Evolutionary conservation across 257 asterid genomes (phyloP).

Genomic region (Przewalskia tangutica): DNA sequence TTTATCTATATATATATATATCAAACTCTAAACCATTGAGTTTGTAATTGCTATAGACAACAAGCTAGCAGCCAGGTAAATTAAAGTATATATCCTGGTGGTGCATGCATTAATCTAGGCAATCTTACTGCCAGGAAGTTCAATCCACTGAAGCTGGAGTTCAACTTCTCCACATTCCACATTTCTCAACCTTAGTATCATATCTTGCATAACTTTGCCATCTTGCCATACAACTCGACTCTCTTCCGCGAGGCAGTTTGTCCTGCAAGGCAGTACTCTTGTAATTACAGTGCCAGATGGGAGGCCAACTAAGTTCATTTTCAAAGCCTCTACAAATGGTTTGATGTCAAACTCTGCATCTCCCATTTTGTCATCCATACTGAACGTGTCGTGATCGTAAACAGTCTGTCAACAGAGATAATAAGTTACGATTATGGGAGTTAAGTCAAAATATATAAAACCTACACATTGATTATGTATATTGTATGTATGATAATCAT

Average conservation of each 20-base stretch:
- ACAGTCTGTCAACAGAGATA: constrained; percentile 24
- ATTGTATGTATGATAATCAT: no score
- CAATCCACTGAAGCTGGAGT: constrained; percentile 40
- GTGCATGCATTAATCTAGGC: constrained; percentile 1
- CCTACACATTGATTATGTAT: no score
- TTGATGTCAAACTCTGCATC: constrained; percentile 37
- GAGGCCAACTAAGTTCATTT: constrained; percentile 21
- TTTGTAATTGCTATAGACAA: neutral
- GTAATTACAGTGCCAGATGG: constrained; percentile 32
- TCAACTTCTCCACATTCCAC: constrained; percentile 44
- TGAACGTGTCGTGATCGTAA: constrained; percentile 42
- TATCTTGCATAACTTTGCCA: constrained; percentile 26
- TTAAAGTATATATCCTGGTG: neutral
- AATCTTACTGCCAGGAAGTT: constrained; percentile 31
- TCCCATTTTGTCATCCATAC: constrained; percentile 47
- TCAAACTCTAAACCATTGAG: neutral
- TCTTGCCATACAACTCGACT: constrained; percentile 25
- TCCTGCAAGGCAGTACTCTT: constrained; percentile 21
- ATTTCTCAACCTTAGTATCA: constrained; percentile 35
- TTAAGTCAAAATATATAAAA: no score
- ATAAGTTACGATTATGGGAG: neutral
- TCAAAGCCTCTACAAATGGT: constrained; percentile 27
- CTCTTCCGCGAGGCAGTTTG: constrained; percentile 36
- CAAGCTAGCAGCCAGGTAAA: neutral
- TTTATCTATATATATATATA: neutral